Evolutionary conservation across 2,329 filamentous ascomycete species (phyloP), one percentile per base, ranked within the genome.

Genomic region (Aureobasidium musti): DNA sequence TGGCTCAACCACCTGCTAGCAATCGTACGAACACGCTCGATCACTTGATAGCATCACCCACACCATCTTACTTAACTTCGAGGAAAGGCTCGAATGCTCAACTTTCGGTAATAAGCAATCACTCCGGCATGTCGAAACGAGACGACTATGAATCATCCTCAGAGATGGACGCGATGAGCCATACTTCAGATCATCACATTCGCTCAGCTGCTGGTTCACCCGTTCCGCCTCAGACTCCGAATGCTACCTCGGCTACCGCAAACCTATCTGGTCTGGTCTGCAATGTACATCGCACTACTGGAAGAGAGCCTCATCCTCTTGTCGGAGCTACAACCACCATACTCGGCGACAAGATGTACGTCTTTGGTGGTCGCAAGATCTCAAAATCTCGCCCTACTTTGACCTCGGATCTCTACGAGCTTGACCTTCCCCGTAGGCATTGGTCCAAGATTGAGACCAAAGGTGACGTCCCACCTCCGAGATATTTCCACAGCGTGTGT

Each of bases 401-500:
- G 68, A 97, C 93, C 0, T 89, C 92, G 6, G 92, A 97, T 73
- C 81, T 99, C 68, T 98, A 97, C 78, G 94, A 98, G 77, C 81
- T 99, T 66, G 94, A 99, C 76, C 83, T 99, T 53, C 91, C 97
- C 69, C 86, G 89, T 64, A 86, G 95, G 67, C 92, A 98, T 78
- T 99, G 95, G 95, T 92, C 89, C 14, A 97, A 93, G 76, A 77
- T 98, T 28, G 91, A 96, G 63, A 88, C 91, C 0, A 84, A 82
- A 33, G 95, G 95, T 52, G 92, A 98, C 73, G 82, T 96, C 43
- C 95, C 95, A 1, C 90, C 92, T 1, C 92, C 95, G 10, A 87
- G 95, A 68, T 99, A 99, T 77, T 99, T 99, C 71, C 95, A 99
- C 81, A 98, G 92, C 70, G 91, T 98, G 77, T 99, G 95, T 76